Percentiles rank a stretch among this genome's conserved stretches.
These are phyloP conservation scores for Sugiyamaella lignohabitans DNA, from an alignment of 805 yeast genomes.

Conservation along the genomic window DNA sequence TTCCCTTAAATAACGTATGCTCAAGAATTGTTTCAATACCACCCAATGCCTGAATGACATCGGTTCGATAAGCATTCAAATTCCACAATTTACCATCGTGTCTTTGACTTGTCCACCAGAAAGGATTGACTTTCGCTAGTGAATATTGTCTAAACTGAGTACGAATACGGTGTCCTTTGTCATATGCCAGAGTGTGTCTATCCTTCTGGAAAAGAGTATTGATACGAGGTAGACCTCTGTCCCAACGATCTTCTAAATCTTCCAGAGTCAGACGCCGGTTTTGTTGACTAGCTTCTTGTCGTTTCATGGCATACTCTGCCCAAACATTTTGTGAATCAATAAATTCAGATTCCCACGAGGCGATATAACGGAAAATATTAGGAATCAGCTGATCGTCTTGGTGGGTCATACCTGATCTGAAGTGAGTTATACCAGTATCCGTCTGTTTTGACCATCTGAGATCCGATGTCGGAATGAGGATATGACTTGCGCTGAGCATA, in stretches of 20 bases:
- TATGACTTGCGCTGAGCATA: slow-evolving; percentile 95
- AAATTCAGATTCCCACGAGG: slow-evolving; percentile 96
- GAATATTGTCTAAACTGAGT: slow-evolving; percentile 70
- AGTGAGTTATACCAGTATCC: slow-evolving; percentile 89
- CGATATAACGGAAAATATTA: slow-evolving; percentile 83
- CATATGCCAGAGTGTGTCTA: slow-evolving; percentile 88
- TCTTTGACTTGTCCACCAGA: slow-evolving; percentile 92
- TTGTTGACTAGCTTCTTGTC: slow-evolving; percentile 79
- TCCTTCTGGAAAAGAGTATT: slow-evolving; percentile 94
- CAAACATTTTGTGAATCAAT: slow-evolving; percentile 92
- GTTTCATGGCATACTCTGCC: slow-evolving; percentile 91
- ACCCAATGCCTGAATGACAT: slow-evolving; percentile 94
- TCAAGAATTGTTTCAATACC: slow-evolving; percentile 95
- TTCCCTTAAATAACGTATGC: slow-evolving; percentile 90
- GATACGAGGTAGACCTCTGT: slow-evolving; percentile 92
- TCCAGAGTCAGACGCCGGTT: slow-evolving; percentile 84
- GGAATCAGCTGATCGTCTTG: slow-evolving; percentile 73
- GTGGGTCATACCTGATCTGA: slow-evolving; percentile 88
- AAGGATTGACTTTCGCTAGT: slow-evolving; percentile 70
- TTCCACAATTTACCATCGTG: slow-evolving; percentile 98
- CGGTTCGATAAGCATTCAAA: slow-evolving; percentile 84
- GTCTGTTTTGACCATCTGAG: slow-evolving; percentile 87
- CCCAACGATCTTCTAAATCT: slow-evolving; percentile 93
- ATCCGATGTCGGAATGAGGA: slow-evolving; percentile 89
- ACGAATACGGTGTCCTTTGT: slow-evolving; percentile 85